Base-by-base conservation (phyloP, 2,329 filamentous ascomycete species). In the Ascochyta rabiei region DNA sequence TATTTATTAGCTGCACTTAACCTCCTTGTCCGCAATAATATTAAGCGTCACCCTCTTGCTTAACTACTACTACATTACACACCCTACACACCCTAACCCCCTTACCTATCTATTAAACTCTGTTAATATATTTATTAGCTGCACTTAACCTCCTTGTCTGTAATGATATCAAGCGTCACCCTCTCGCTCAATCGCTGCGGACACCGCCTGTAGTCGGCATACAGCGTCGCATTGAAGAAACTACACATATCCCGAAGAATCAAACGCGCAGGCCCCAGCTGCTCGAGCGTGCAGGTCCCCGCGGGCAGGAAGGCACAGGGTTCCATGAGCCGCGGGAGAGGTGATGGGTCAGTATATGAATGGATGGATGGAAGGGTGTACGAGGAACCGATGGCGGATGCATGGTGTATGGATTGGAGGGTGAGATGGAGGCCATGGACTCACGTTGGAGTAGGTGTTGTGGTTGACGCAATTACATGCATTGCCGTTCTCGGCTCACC, bases 141-240 rank as follows among this genome's bases (percentile, higher is more conserved):
- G 15, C 16, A 21, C 9, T 15, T 26, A 0, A 54, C 28, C 16
- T 50, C 35, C 12, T 56, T 56, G 43, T 66, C 56, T 0, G 49
- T 28, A 21, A 64, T 23, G 24, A 67, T 64, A 0, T 21, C 38
- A 46, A 59, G 59, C 6, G 66, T 68, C 47, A 57, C 60, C 26
- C n/a, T n/a, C 46, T 52, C 49, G 41, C 61, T 68, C 39, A 67
- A 30, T 40, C 40, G 31, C 48, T 62, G 55, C 21, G 50, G 28
- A 30, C 61, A 65, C 5, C 26, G 30, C 1, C 33, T 10, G 37
- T 68, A 69, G 10, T 53, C 57, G 0, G 53, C 48, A 26, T 68
- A 69, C 23, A 66, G 21, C 10, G 66, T 68, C 1, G 63, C 65
- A 19, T 67, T 68, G 47, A 66, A 64, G 46, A 69, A 68, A 33